Percentiles rank a stretch among this genome's conserved stretches.
phyloP scores from a whole-genome alignment of 1,284 basidiomycete species.

The Rugosomyces carneus region DNA sequence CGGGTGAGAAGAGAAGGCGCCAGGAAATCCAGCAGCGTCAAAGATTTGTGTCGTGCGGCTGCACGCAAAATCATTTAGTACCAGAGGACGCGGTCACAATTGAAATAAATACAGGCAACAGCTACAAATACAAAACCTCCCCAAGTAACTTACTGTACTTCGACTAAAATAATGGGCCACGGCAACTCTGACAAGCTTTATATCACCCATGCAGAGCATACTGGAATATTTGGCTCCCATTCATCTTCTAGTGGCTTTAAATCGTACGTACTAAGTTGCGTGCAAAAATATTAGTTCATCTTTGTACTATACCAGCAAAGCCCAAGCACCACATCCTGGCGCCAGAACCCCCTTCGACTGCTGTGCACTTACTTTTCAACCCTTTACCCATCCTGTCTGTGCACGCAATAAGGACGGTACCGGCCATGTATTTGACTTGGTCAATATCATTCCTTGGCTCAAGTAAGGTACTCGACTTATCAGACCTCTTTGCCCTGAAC shows the following conservation, averaged over 20 bases:
- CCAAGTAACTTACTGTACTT: no score
- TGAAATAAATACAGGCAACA: no score
- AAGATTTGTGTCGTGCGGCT: slow-evolving; percentile 19
- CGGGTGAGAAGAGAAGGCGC: slow-evolving; percentile 18
- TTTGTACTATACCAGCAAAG: slow-evolving; percentile 48
- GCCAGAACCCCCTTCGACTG: slow-evolving; percentile 81
- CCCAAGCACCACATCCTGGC: slow-evolving; percentile 54
- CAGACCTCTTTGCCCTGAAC: slow-evolving; percentile 10
- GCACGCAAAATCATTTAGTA: slow-evolving; percentile 31
- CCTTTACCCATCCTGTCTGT: slow-evolving; percentile 86
- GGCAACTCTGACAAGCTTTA: slow-evolving; percentile 83
- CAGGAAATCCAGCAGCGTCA: slow-evolving; percentile 30
- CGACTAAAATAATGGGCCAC: slow-evolving; percentile 70
- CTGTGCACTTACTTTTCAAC: slow-evolving; percentile 89
- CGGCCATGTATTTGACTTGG: slow-evolving; percentile 78
- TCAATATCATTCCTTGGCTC: slow-evolving; percentile 90
- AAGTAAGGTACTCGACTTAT: slow-evolving; percentile 52
- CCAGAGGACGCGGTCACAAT: slow-evolving; percentile 11
- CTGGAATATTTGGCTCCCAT: slow-evolving; percentile 72
- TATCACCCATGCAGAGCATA: slow-evolving; percentile 80
- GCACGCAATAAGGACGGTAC: slow-evolving; percentile 76
- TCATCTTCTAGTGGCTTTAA: slow-evolving; percentile 71
- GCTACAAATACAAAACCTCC: no score
- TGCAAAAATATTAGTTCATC: neutral
- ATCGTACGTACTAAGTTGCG: slow-evolving; percentile 38